A percentile compares a stretch with the other conserved stretches of the same genome.
phyloP scores from a whole-genome alignment of 352 stramenopile species.

The Pilasporangium apinafurcum region DNA sequence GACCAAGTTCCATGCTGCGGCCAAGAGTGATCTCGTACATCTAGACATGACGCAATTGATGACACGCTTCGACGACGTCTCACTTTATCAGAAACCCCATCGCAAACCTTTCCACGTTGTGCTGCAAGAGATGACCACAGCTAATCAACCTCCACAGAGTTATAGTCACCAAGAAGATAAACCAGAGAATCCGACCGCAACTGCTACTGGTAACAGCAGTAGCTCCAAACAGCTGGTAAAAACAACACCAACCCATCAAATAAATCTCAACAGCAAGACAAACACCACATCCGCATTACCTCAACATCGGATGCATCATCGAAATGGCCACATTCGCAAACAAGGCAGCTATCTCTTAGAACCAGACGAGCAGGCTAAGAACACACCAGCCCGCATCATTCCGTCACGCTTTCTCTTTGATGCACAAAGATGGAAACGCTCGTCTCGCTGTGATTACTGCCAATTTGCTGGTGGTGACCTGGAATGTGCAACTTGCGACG shows the following conservation, averaged over 20 bases:
- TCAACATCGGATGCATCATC: no score
- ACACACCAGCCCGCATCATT: conserved; percentile 1
- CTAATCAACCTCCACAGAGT: background rate
- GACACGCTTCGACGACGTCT: conserved; percentile 23
- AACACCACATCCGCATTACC: conserved; percentile 7
- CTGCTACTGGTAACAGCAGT: background rate
- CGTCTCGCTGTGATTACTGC: conserved; percentile 60
- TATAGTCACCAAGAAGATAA: background rate
- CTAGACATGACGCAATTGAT: conserved; percentile 22
- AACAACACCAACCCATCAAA: background rate
- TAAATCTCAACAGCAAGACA: conserved; percentile 10
- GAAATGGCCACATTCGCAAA: background rate
- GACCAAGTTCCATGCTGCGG: conserved; percentile 16
- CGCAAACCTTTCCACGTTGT: conserved; percentile 20
- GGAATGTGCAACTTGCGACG: conserved; percentile 56
- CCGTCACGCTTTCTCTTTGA: conserved; percentile 53
- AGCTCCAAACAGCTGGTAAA: background rate
- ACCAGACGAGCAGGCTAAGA: no score
- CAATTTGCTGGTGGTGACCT: conserved; percentile 50
- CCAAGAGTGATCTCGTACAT: conserved; percentile 22
- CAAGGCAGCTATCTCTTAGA: background rate
- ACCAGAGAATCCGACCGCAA: background rate
- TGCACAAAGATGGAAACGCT: conserved; percentile 19
- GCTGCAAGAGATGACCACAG: conserved; percentile 18
- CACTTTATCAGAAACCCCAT: conserved; percentile 23